Evolutionary conservation across 106 monocot species (phyloP).

Genomic region (Phalaenopsis aphrodite): DNA sequence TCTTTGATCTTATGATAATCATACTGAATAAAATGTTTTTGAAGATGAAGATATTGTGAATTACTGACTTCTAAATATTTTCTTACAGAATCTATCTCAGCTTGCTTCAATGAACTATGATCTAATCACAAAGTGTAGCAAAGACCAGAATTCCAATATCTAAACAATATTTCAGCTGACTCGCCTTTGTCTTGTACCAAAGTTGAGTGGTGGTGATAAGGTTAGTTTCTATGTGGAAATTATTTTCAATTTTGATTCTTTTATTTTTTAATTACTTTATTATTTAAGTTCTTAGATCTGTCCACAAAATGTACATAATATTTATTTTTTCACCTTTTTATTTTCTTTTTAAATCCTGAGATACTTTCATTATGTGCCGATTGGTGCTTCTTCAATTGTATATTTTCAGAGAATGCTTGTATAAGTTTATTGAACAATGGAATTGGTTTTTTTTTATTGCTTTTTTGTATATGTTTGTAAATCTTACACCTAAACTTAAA

Average conservation of each 20-base stretch:
- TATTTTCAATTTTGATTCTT: slow-evolving; percentile 3
- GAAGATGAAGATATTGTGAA: not conserved
- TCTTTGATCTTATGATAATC: not conserved
- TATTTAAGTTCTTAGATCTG: not conserved
- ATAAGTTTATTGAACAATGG: not conserved
- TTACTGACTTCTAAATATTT: slow-evolving; percentile 1
- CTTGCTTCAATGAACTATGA: slow-evolving; percentile 97
- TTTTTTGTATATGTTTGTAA: no score
- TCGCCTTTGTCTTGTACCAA: no score
- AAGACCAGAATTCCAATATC: slow-evolving; percentile 34
- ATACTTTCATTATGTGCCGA: not conserved
- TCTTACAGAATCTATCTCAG: slow-evolving; percentile 77
- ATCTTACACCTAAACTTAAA: no score
- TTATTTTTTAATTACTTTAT: slow-evolving; percentile 2
- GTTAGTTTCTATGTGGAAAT: not conserved
- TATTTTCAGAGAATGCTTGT: not conserved
- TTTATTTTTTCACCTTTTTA: not conserved
- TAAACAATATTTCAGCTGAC: slow-evolving; percentile 4
- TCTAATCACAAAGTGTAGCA: slow-evolving; percentile 59
- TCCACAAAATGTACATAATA: slow-evolving; percentile 4
- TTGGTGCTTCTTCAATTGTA: not conserved
- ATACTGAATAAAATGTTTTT: not conserved
- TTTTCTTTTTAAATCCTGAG: not conserved
- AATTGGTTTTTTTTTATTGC: no score
- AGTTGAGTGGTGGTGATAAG: not conserved